A percentile compares a stretch with the other conserved stretches of the same genome.
phyloP scores from a whole-genome alignment of 2,329 filamentous ascomycete genomes.

The Aspergillus alliaceus region DNA sequence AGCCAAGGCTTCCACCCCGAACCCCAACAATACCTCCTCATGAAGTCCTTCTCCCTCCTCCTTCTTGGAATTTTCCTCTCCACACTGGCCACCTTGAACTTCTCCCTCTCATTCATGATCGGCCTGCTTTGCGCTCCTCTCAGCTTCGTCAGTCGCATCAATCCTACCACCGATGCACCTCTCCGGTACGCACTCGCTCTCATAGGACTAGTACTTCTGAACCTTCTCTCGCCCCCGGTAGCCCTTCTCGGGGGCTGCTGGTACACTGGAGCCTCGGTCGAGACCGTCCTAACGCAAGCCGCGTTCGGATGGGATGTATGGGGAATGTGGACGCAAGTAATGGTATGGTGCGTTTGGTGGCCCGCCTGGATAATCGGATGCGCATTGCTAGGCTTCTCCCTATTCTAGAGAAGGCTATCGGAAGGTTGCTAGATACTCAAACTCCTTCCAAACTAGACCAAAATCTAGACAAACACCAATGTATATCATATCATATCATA shows the following conservation, averaged over 20 bases:
- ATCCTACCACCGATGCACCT: slow-evolving; percentile 15
- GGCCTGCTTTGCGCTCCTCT: slow-evolving; percentile 77
- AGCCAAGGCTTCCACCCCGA: slow-evolving; percentile 55
- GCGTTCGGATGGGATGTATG: slow-evolving; percentile 87
- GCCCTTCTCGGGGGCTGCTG: slow-evolving; percentile 52
- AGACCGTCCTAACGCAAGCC: slow-evolving; percentile 66
- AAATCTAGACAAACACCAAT: too few species aligned
- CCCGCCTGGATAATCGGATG: slow-evolving; percentile 76
- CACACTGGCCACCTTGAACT: slow-evolving; percentile 91
- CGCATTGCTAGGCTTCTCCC: slow-evolving; percentile 34
- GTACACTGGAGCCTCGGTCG: slow-evolving; percentile 52
- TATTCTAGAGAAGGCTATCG: slow-evolving; percentile 29
- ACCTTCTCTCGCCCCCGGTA: slow-evolving; percentile 60
- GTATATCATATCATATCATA: too few species aligned
- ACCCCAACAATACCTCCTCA: slow-evolving; percentile 70
- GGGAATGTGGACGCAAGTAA: slow-evolving; percentile 83
- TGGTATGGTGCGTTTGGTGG: slow-evolving; percentile 96
- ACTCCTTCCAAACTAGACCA: background rate
- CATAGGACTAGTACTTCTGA: slow-evolving; percentile 54
- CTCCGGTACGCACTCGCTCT: slow-evolving; percentile 27
- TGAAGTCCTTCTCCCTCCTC: slow-evolving; percentile 90
- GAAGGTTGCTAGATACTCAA: too few species aligned
- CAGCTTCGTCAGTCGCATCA: slow-evolving; percentile 60
- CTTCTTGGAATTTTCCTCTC: slow-evolving; percentile 89
- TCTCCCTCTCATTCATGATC: slow-evolving; percentile 82